Base-by-base conservation (phyloP, 2,329 filamentous ascomycete genomes). In the Apiospora rasikravindrae region DNA sequence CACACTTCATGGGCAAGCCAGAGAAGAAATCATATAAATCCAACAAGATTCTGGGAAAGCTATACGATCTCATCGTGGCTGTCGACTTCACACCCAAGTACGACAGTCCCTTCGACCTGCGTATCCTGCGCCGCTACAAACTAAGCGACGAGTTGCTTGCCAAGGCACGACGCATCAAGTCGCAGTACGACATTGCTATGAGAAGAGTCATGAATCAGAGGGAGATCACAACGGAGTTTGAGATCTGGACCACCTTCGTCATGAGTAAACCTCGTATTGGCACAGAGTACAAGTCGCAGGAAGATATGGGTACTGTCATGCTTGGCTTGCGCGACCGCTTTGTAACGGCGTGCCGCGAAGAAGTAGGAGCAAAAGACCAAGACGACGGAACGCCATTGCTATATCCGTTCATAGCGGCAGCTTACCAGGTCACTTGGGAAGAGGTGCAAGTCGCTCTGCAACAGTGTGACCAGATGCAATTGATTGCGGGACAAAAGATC, bases 231-330 rank as follows among this genome's bases (percentile, higher is more conserved):
- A 97, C 93, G 0, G 96, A 99, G 77, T 98, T 98, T 75, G 96
- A 99, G 81, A 89, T 97, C 14, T 98, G 92, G 91, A 92, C 94
- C 0, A 92, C 94, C 0, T 98, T 98, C 80, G 90, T 95, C 2
- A 86, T 98, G 72, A 88, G 88, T 0, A 94, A 93, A 78, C 93
- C 93, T 11, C 87, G 90, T 0, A 88, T 94, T 37, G 90, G 89
- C 45, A 89, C 87, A 11, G 94, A 96, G 74, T 98, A 97, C 84
- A 97, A 96, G 78, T 89, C 95, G 67, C 91, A 95, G 68, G 96
- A 99, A 81, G 92, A 93, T 22, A 90, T 98, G 44, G 93, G 93
- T 0, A 86, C 87, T 5, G 89, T 96, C 26, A 89, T 92, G 1
- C 84, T 84, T 1, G 85, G 86, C 0, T 83, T 98, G 40, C 94